Conservation (phyloP, 768 basidiomycete species). For the Psilocybe azurescens region DNA sequence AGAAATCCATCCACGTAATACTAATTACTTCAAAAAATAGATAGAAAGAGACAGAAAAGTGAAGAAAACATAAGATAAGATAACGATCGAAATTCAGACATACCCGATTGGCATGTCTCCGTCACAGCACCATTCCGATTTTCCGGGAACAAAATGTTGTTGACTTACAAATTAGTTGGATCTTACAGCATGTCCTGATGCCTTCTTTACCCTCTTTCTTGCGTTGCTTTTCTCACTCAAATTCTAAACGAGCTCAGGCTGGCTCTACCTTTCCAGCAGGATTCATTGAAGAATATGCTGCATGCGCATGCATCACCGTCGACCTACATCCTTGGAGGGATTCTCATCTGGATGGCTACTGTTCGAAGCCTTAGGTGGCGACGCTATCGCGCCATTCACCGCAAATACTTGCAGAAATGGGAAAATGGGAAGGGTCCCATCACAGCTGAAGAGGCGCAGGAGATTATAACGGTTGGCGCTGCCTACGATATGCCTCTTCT, state of each 20-base stretch:
- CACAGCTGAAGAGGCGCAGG: slow-evolving; percentile 50
- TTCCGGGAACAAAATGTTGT: no score
- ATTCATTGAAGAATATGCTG: not conserved
- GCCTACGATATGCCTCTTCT: slow-evolving; percentile 50
- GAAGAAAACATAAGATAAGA: no score
- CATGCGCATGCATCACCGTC: not conserved
- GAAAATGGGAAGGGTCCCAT: slow-evolving; percentile 30
- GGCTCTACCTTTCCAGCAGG: not conserved
- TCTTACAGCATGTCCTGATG: not conserved
- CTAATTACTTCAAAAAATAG: no score
- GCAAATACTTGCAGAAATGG: slow-evolving; percentile 39
- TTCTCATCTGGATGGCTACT: slow-evolving; percentile 25
- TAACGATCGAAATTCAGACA: no score
- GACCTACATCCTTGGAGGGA: slow-evolving; percentile 6
- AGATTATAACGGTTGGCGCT: slow-evolving; percentile 35
- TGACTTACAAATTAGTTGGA: no score
- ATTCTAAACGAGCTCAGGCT: not conserved
- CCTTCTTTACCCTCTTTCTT: not conserved
- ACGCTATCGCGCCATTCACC: slow-evolving; percentile 44
- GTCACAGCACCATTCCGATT: no score
- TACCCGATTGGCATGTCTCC: no score
- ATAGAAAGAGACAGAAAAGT: no score
- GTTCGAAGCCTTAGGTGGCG: slow-evolving; percentile 46
- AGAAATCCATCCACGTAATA: no score
- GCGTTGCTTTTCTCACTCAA: not conserved